Evolutionary conservation across 164 flowering plant genomes (phyloP), one percentile per base, ranked within the genome.

Genomic region (Euptelea pleiosperma): DNA sequence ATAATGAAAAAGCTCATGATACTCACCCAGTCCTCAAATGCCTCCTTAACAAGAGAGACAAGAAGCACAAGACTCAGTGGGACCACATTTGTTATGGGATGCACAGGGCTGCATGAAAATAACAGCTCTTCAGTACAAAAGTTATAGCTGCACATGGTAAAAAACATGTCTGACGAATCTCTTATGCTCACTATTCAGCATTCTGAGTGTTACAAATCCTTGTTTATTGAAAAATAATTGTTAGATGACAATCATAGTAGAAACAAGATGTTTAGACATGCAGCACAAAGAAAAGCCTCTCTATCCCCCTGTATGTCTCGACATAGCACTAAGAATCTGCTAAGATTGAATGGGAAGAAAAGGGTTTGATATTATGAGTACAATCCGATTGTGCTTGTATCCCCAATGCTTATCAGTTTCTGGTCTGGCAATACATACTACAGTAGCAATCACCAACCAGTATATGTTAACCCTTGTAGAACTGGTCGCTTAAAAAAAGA

Each of bases 21-120:
- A 75, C 93, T 83, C 61, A 93, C 99, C 99, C 97, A 93, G 53
- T 93, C 99, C 74, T 93, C 99, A 75, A 81, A 93, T 29, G 97
- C 99, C 66, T 93, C 99, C 77, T 93, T 93, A 16, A 87, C 70
- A 36, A 93, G 97, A 62, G 99, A 90, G 25, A 80, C 89, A 46
- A 90, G 65, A 64, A 93, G 91, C 78, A 93, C 99, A 56, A 93
- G 39, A 60, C 84, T 71, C 60, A 93, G 68, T 0, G 99, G 99
- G 28, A 79, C 80, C 55, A 90, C 92, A 69, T 88, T 93, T 40
- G 99, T 93, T 51, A 90, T 58, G n/a, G 97, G 99, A 70, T 73
- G 66, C 57, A 93, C 96, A 60, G 99, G 99, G 69, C 99, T 93
- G 87, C 80, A 87, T 3, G 28, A 64, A 46, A 53, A 58, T 46